phyloP scores from a whole-genome alignment of 129 eudicot genomes.

The Tagetes patula region DNA sequence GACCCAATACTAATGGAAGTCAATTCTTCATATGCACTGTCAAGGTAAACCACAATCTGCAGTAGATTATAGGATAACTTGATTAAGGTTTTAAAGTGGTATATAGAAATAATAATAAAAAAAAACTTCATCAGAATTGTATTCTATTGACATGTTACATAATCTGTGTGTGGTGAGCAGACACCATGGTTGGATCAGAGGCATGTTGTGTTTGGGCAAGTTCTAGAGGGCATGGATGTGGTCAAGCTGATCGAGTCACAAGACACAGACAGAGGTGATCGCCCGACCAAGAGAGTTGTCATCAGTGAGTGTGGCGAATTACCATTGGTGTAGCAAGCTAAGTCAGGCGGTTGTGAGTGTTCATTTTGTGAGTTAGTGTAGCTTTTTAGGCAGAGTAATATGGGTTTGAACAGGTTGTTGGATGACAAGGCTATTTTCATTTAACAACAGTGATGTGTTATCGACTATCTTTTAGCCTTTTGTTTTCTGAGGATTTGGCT shows the following conservation, averaged over 20 bases:
- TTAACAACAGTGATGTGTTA: slow-evolving; percentile 2
- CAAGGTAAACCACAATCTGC: slow-evolving; percentile 50
- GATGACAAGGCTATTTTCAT: background rate
- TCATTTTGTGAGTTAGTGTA: slow-evolving; percentile 30
- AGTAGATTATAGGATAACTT: background rate
- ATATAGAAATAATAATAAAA: background rate
- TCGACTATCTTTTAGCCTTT: slow-evolving; percentile 11
- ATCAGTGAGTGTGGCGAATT: slow-evolving; percentile 93
- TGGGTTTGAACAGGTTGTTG: slow-evolving; percentile 1
- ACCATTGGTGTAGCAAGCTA: slow-evolving; percentile 51
- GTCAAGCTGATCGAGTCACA: slow-evolving; percentile 74
- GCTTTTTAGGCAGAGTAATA: slow-evolving; percentile 15
- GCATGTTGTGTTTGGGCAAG: slow-evolving; percentile 95
- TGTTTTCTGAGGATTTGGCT: slow-evolving; percentile 21
- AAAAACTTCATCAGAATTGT: background rate
- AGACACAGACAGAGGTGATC: slow-evolving; percentile 89
- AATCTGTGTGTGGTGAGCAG: slow-evolving; percentile 34
- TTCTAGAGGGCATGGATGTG: slow-evolving; percentile 89
- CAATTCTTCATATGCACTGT: slow-evolving; percentile 91
- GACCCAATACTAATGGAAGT: slow-evolving; percentile 93
- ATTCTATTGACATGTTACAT: background rate
- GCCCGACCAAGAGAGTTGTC: slow-evolving; percentile 70
- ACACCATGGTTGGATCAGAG: slow-evolving; percentile 91
- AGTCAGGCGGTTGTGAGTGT: slow-evolving; percentile 1
- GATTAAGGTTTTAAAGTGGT: background rate